These are phyloP conservation scores for Cyberlindnera veronae DNA, from an alignment of 805 yeast genomes.

Conservation along the genomic window DNA sequence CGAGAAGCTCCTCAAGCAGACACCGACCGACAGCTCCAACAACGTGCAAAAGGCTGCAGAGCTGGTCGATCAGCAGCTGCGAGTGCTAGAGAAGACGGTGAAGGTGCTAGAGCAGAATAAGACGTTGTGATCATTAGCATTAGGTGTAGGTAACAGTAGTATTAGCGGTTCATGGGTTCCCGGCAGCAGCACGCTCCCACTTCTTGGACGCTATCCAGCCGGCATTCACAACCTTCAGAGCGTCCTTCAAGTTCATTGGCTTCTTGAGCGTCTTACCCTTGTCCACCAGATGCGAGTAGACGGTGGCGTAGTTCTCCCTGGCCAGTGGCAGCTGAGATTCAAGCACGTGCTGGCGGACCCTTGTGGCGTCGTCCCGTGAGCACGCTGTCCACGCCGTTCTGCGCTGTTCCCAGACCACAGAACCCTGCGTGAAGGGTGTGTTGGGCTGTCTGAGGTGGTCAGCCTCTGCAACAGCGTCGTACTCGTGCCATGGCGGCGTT, in stretches of 20 bases:
- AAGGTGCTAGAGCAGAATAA: conserved; percentile 32
- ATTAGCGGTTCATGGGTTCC: conserved; percentile 24
- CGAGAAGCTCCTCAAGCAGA: conserved; percentile 8
- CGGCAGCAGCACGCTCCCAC: conserved; percentile 57
- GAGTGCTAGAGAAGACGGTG: conserved; percentile 63
- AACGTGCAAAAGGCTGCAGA: conserved; percentile 58
- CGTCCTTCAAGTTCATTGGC: conserved; percentile 73
- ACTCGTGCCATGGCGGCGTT: conserved; percentile 22
- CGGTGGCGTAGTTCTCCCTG: conserved; percentile 49
- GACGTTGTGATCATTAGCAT: conserved; percentile 4
- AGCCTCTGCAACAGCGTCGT: conserved; percentile 31
- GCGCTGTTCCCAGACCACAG: conserved; percentile 64
- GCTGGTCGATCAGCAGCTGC: conserved; percentile 61
- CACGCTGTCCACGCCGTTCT: conserved; percentile 63
- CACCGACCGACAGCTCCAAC: conserved; percentile 12
- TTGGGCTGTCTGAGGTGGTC: conserved; percentile 7
- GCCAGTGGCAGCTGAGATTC: conserved; percentile 35
- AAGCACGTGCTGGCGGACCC: conserved; percentile 17
- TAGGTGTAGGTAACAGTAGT: conserved; percentile 3
- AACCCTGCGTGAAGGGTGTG: conserved; percentile 49
- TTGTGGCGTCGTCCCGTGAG: conserved; percentile 23
- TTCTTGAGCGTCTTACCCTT: conserved; percentile 63
- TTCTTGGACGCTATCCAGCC: conserved; percentile 83
- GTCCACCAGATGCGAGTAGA: conserved; percentile 68
- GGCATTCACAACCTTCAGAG: conserved; percentile 64